Conservation (phyloP, 2,329 filamentous ascomycete genomes). For the Akanthomyces uredinophilus region DNA sequence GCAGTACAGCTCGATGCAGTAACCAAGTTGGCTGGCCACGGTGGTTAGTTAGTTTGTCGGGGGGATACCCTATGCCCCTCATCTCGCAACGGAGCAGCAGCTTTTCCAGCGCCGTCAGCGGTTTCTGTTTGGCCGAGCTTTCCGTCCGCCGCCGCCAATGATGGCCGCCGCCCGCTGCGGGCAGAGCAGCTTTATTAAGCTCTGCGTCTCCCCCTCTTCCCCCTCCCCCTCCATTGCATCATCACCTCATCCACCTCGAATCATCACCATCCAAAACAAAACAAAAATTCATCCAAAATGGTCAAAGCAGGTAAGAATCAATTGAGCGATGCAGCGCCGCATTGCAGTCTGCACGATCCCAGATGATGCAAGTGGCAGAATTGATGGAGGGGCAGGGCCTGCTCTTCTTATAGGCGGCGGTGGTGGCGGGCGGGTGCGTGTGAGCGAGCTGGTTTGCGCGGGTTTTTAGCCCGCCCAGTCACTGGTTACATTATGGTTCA, state of each 20-base stretch:
- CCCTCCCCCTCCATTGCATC: constrained; percentile 15
- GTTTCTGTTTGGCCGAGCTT: background rate
- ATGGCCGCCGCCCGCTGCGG: background rate
- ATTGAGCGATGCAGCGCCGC: constrained; percentile 9
- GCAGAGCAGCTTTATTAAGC: constrained; percentile 13
- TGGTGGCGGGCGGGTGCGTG: background rate
- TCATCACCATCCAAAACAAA: constrained; percentile 22
- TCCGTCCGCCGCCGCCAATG: background rate
- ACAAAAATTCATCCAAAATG: constrained; percentile 72
- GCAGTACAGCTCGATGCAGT: background rate
- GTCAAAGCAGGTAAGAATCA: constrained; percentile 85
- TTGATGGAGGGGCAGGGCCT: constrained; percentile 11
- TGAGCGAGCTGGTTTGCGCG: constrained; percentile 54
- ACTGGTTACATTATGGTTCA: background rate
- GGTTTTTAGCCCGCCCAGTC: constrained; percentile 35
- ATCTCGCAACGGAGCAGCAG: background rate
- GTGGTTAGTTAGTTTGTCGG: background rate
- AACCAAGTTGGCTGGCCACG: no score
- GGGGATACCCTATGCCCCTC: background rate
- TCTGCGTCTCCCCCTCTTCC: constrained; percentile 6
- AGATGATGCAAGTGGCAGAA: constrained; percentile 1
- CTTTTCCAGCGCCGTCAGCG: background rate
- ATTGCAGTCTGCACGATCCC: background rate
- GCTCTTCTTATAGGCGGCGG: constrained; percentile 7
- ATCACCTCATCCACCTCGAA: constrained; percentile 16